Evolutionary conservation across 139 green algal species (phyloP).

Genomic region (Protoeuglena noctilucae): DNA sequence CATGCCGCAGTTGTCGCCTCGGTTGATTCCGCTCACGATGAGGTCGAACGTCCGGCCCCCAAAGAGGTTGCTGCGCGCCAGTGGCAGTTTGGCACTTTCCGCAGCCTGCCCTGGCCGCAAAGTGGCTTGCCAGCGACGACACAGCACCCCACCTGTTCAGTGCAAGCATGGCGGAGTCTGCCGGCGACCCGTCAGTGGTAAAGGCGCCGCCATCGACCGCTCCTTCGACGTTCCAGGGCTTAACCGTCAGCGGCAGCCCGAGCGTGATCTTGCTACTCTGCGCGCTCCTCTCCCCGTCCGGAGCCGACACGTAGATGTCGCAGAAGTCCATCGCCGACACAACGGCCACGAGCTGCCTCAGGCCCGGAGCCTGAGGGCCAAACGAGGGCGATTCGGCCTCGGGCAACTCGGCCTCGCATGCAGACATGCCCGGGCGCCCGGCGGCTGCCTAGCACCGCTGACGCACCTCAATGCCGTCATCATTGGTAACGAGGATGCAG

Average conservation of each 20-base stretch:
- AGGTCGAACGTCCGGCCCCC: slow-evolving; percentile 20
- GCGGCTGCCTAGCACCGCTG: too few relatives aligned
- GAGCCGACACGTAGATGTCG: slow-evolving; percentile 32
- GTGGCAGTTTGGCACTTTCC: too few relatives aligned
- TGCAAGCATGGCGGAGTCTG: slow-evolving; percentile 35
- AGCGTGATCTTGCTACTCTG: slow-evolving; percentile 48
- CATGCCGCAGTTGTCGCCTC: slow-evolving; percentile 59
- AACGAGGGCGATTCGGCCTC: too few relatives aligned
- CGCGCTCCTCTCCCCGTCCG: slow-evolving; percentile 31
- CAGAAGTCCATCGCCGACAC: slow-evolving; percentile 16
- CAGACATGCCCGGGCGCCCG: too few relatives aligned
- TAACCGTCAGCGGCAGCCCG: slow-evolving; percentile 16
- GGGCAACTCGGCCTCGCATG: too few relatives aligned
- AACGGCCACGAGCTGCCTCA: slow-evolving; percentile 25
- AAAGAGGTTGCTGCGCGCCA: background rate
- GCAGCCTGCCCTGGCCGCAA: too few relatives aligned
- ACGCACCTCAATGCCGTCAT: slow-evolving; percentile 54
- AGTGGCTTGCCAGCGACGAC: slow-evolving; percentile 4
- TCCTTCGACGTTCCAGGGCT: slow-evolving; percentile 15
- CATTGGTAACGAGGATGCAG: slow-evolving; percentile 40
- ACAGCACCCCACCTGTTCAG: slow-evolving; percentile 15
- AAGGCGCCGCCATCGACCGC: background rate
- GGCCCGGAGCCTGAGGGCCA: too few relatives aligned
- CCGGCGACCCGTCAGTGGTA: slow-evolving; percentile 23
- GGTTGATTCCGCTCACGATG: slow-evolving; percentile 52